A percentile compares a stretch with the other conserved stretches of the same genome.
phyloP scores from a whole-genome alignment of 2,329 filamentous ascomycete species.

The Aspergillus nomiae region DNA sequence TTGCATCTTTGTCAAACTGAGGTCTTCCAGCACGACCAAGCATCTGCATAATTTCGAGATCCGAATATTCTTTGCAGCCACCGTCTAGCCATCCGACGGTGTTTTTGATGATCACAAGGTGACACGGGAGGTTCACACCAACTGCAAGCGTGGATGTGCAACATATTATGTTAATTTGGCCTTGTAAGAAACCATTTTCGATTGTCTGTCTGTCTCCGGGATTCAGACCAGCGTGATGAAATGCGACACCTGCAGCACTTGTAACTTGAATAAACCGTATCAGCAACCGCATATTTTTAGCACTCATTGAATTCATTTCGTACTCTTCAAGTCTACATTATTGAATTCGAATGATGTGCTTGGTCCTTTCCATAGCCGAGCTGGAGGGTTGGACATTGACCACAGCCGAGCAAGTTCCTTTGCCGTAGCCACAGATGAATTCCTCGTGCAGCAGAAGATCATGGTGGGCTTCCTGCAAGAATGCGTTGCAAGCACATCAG shows the following conservation, averaged over 20 bases:
- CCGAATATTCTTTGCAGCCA: constrained; percentile 70
- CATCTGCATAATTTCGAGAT: constrained; percentile 90
- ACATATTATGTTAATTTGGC: constrained; percentile 78
- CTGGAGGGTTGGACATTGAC: constrained; percentile 51
- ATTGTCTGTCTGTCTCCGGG: constrained; percentile 64
- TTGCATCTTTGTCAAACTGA: constrained; percentile 76
- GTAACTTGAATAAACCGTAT: constrained; percentile 39
- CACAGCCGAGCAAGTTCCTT: constrained; percentile 68
- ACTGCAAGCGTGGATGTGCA: constrained; percentile 85
- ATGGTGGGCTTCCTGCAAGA: constrained; percentile 74
- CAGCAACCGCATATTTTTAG: constrained; percentile 5
- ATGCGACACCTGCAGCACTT: constrained; percentile 66
- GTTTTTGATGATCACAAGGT: constrained; percentile 81
- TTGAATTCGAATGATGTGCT: constrained; percentile 53
- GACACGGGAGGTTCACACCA: constrained; percentile 80
- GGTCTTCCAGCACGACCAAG: constrained; percentile 79
- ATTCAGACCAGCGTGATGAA: constrained; percentile 78
- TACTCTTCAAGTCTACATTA: constrained; percentile 63
- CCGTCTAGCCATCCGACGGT: constrained; percentile 67
- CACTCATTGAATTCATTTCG: constrained; percentile 20
- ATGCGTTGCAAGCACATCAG: constrained; percentile 66
- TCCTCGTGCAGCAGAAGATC: constrained; percentile 79
- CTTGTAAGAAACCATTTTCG: constrained; percentile 68
- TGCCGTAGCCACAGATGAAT: constrained; percentile 69
- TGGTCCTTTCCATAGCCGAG: constrained; percentile 67